A percentile compares a stretch with the other conserved stretches of the same genome.
These are phyloP conservation scores for Agroathelia rolfsii DNA, from an alignment of 1,284 basidiomycete genomes.

Conservation along the genomic window DNA sequence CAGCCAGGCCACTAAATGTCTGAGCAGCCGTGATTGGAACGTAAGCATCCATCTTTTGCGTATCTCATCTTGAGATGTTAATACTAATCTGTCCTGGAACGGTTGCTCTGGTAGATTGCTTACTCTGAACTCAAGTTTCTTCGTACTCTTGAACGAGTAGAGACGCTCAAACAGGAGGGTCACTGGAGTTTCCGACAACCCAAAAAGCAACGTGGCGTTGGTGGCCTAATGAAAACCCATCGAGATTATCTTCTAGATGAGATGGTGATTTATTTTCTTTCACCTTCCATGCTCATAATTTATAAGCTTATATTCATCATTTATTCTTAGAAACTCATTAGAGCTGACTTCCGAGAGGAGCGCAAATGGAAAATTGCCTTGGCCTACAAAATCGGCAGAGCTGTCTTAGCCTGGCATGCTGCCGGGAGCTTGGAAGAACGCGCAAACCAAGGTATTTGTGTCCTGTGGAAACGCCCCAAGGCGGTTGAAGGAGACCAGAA, in stretches of 20 bases:
- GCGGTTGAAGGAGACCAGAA: slow-evolving; percentile 18
- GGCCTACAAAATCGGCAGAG: slow-evolving; percentile 78
- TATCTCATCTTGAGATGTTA: slow-evolving; percentile 2
- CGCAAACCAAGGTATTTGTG: slow-evolving; percentile 56
- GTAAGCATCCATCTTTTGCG: slow-evolving; percentile 31
- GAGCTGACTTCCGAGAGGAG: slow-evolving; percentile 91
- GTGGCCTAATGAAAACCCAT: slow-evolving; percentile 76
- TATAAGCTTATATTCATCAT: slow-evolving; percentile 5
- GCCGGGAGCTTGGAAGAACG: slow-evolving; percentile 59
- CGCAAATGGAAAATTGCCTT: slow-evolving; percentile 85
- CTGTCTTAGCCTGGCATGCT: slow-evolving; percentile 83
- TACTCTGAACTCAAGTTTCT: slow-evolving; percentile 68
- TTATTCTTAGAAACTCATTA: slow-evolving; percentile 81
- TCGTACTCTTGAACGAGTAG: slow-evolving; percentile 79
- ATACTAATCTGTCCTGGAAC: slow-evolving; percentile 5
- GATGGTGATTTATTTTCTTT: slow-evolving; percentile 57
- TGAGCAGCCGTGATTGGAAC: slow-evolving; percentile 71
- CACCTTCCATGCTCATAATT: neutral
- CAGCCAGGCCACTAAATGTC: slow-evolving; percentile 58
- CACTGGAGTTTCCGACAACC: slow-evolving; percentile 93
- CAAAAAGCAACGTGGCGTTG: slow-evolving; percentile 82
- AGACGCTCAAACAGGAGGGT: slow-evolving; percentile 71
- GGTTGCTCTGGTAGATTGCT: slow-evolving; percentile 62
- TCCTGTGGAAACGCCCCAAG: slow-evolving; percentile 49
- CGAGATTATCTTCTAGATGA: slow-evolving; percentile 97